Percentiles rank a stretch among this genome's conserved stretches.
Conservation (phyloP, 495 filamentous ascomycete genomes). For the Aspergillus conjunctus region DNA sequence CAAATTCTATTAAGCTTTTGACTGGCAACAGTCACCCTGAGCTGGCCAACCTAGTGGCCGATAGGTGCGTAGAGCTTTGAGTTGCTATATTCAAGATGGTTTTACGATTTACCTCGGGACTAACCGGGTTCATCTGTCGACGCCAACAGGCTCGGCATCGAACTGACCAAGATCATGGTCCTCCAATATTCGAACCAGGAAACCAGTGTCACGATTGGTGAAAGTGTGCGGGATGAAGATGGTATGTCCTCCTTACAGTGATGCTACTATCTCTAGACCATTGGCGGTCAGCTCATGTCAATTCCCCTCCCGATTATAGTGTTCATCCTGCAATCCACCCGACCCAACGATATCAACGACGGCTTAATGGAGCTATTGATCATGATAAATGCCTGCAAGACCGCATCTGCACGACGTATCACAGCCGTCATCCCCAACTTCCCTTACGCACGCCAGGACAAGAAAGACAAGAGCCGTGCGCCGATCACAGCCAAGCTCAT, state of each 20-base stretch:
- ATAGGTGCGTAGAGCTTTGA: slow-evolving; percentile 62
- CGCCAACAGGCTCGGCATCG: slow-evolving; percentile 78
- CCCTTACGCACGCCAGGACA: slow-evolving; percentile 98
- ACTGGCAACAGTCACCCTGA: slow-evolving; percentile 95
- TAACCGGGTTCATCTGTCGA: slow-evolving; percentile 19
- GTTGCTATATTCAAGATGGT: not conserved
- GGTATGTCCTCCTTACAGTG: slow-evolving; percentile 48
- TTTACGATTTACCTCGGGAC: not conserved
- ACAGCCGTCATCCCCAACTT: slow-evolving; percentile 95
- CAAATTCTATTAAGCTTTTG: slow-evolving; percentile 94
- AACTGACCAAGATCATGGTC: slow-evolving; percentile 89
- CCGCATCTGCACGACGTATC: slow-evolving; percentile 90
- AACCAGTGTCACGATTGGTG: slow-evolving; percentile 94
- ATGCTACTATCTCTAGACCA: slow-evolving; percentile 14
- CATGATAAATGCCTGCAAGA: slow-evolving; percentile 99
- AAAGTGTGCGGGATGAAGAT: slow-evolving; percentile 96
- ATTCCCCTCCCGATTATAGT: slow-evolving; percentile 51
- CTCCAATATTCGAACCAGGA: slow-evolving; percentile 98
- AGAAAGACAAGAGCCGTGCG: slow-evolving; percentile 95
- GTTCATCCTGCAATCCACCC: slow-evolving; percentile 95
- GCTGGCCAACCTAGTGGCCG: slow-evolving; percentile 85
- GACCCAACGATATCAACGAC: slow-evolving; percentile 96
- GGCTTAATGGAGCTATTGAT: slow-evolving; percentile 98
- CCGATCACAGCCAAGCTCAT: slow-evolving; percentile 87
- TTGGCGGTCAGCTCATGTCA: slow-evolving; percentile 11